Conservation (phyloP, 1,139 yeast genomes). For the Geotrichum histeridarum region DNA sequence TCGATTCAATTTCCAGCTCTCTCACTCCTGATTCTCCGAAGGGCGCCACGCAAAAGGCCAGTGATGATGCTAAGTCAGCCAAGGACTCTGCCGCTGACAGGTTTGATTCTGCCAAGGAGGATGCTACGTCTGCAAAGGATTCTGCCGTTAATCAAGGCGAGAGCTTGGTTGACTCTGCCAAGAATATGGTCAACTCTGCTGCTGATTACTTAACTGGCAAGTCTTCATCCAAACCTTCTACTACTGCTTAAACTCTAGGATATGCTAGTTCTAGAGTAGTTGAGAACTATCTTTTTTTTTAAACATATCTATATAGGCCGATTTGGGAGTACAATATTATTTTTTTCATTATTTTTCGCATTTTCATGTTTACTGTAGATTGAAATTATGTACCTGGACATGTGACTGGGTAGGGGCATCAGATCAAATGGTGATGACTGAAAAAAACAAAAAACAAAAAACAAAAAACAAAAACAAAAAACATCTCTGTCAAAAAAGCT, state of each 20-base stretch:
- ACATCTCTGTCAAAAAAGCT: too few relatives aligned
- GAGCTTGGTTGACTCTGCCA: constrained; percentile 19
- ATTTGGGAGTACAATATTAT: too few relatives aligned
- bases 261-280: neutral
- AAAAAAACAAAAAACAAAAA: too few relatives aligned
- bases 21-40: constrained; percentile 61
- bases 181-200: constrained; percentile 19
- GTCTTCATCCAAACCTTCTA: constrained; percentile 17
- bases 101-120: constrained; percentile 39
- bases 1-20: constrained; percentile 60
- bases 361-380: too few relatives aligned
- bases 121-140: constrained; percentile 20
- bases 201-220: constrained; percentile 19
- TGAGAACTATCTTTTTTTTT: neutral
- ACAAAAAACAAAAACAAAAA: too few relatives aligned
- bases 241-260: neutral
- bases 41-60: constrained; percentile 60
- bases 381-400: too few relatives aligned
- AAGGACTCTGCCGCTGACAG: neutral
- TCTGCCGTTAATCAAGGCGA: constrained; percentile 14
- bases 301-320: too few relatives aligned
- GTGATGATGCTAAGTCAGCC: constrained; percentile 43
- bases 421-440: too few relatives aligned
- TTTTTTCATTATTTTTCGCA: too few relatives aligned
- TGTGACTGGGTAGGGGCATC: too few relatives aligned